Evolutionary conservation across 208 protist genomes (phyloP), one percentile per base, ranked within the genome.

Genomic region (Phytomonas sp.): DNA sequence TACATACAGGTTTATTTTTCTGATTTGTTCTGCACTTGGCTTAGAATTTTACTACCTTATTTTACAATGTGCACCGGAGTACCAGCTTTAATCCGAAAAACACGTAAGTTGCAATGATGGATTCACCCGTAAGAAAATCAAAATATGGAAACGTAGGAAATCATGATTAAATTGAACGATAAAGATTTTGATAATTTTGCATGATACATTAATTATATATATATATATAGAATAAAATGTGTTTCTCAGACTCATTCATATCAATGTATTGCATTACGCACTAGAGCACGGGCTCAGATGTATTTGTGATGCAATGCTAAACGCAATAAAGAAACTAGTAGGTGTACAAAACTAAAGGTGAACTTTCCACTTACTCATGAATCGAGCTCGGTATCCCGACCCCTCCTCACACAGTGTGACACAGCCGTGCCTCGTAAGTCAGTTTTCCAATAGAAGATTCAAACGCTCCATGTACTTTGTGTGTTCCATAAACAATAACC

Each of bases 401-500:
- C 40, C 15, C 40, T 46, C 40, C 40, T 46, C 13, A 46, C 40
- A 46, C 40, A 46, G 15, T 20, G 15, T 8, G 40, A 46, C 11
- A 20, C 40, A 2, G 0, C 15, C 11, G 11, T 46, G 40, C 40
- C 11, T 46, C 2, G 11, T 1, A 46, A 46, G 40, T 46, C 15
- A 23, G 11, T 9, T 46, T 46, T 46, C 15, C 13, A 20, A 46
- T 46, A 46, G 40, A 46, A 46, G 40, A 46, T 46, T 23, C 68
- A 94, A 88, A 0, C 84, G 82, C 11, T 75, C 62, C n/a, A 72
- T 85, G 23, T 84, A 81, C 40, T n/a, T 26, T 46, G 71, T 73
- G 71, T 75, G 91, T 59, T 84, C 82, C 9, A 56, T 62, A 75
- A 95, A 92, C 20, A 92, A 77, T 1, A 32, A 61, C 68, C 91